These are phyloP conservation scores for Firmiana major DNA, from an alignment of 345 rosid genomes.

Conservation along the genomic window DNA sequence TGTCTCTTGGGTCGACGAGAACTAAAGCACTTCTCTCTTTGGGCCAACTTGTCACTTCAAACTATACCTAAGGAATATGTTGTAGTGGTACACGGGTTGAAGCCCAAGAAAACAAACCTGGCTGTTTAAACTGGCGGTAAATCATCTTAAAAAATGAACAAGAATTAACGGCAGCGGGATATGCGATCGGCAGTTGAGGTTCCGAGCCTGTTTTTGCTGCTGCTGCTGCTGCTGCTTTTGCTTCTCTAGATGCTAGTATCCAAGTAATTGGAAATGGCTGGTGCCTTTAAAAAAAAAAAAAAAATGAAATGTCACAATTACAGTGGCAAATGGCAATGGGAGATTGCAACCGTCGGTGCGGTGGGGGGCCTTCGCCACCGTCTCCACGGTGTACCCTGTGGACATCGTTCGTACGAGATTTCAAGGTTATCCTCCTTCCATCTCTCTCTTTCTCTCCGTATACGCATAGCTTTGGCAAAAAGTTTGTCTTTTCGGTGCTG, in stretches of 20 bases:
- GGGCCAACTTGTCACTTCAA: too few species aligned
- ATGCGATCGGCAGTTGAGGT: background rate
- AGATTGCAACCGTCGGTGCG: constrained; percentile 83
- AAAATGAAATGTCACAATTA: too few species aligned
- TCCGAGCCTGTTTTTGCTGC: background rate
- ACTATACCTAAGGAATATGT: too few species aligned
- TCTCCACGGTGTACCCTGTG: constrained; percentile 75
- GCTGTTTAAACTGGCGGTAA: too few species aligned
- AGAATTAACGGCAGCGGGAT: background rate
- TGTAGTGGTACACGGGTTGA: too few species aligned
- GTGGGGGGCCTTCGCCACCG: constrained; percentile 89
- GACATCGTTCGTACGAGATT: constrained; percentile 96
- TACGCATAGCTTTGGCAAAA: background rate
- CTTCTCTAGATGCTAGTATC: background rate
- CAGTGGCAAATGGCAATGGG: constrained; percentile 82
- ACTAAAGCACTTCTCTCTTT: too few species aligned
- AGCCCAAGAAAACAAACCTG: too few species aligned
- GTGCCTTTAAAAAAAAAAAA: too few species aligned
- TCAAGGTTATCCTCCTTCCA: constrained; percentile 52
- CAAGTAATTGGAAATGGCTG: background rate
- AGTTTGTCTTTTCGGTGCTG: background rate
- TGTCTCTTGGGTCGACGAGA: too few species aligned
- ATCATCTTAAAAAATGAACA: background rate
- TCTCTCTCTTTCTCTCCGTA: background rate
- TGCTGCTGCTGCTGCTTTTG: background rate